These are phyloP conservation scores for Monilinia fructigena DNA, from an alignment of 2,329 filamentous ascomycete species.

Conservation along the genomic window DNA sequence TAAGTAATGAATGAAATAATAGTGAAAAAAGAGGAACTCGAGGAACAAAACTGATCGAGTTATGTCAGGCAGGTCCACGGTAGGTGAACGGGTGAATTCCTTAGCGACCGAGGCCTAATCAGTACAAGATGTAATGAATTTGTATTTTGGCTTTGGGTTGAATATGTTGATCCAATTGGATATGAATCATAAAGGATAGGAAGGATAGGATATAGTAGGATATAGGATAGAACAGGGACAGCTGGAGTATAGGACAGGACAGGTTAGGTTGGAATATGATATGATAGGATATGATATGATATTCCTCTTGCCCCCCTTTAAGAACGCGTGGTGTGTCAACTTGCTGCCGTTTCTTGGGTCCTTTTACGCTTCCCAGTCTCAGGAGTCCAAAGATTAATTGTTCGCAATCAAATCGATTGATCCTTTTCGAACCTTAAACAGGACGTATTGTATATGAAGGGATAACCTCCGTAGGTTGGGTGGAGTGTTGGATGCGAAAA, in stretches of 20 bases:
- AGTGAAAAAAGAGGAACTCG: slow-evolving; percentile 3
- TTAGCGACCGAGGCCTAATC: slow-evolving; percentile 29
- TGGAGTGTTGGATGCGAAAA: slow-evolving; percentile 11
- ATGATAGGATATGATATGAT: not conserved
- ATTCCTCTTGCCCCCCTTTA: not conserved
- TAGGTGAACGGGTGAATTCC: slow-evolving; percentile 23
- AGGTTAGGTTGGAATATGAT: too few species aligned
- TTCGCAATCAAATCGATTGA: slow-evolving; percentile 14
- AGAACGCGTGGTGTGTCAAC: not conserved
- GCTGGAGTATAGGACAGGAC: too few species aligned
- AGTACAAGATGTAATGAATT: slow-evolving; percentile 5
- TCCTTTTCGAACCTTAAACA: not conserved
- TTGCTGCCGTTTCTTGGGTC: not conserved
- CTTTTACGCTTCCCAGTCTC: not conserved
- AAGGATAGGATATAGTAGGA: too few species aligned
- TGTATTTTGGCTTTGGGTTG: not conserved
- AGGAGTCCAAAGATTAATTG: not conserved
- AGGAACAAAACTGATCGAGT: slow-evolving; percentile 6
- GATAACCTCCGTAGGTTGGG: slow-evolving; percentile 1
- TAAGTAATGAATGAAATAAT: not conserved
- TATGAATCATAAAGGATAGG: too few species aligned
- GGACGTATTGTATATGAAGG: not conserved
- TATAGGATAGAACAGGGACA: too few species aligned
- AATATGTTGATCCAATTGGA: slow-evolving; percentile 1
- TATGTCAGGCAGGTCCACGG: not conserved